These are phyloP conservation scores for Iris pallida DNA, from an alignment of 116 monocot species.

Conservation along the genomic window DNA sequence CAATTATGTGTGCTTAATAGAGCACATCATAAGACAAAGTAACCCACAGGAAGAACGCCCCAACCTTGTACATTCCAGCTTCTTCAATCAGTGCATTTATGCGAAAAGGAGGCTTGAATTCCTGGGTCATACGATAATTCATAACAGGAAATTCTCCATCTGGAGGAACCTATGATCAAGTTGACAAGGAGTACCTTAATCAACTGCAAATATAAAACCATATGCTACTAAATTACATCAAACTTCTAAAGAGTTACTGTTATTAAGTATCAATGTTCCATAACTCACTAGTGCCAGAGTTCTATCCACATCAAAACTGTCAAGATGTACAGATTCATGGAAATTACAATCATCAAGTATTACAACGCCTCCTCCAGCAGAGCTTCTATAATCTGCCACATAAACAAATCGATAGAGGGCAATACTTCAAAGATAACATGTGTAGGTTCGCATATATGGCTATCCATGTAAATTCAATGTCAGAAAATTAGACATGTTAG, in stretches of 20 bases:
- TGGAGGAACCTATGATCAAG: conserved; percentile 65
- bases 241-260: background rate
- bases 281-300: conserved; percentile 75
- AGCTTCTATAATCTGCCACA: conserved; percentile 72
- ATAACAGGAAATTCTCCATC: conserved; percentile 98
- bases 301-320: conserved; percentile 90
- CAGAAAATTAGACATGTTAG: no score
- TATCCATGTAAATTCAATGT: no score
- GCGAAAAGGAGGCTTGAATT: conserved; percentile 95
- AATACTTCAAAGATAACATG: background rate
- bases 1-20: background rate
- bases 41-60: conserved; percentile 3
- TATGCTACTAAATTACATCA: background rate
- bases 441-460: no score
- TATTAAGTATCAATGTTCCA: background rate
- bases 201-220: background rate
- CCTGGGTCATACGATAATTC: conserved; percentile 98
- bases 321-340: conserved; percentile 94
- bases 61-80: conserved; percentile 70
- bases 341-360: conserved; percentile 97
- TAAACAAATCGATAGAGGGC: background rate
- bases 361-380: conserved; percentile 71
- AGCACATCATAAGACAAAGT: background rate
- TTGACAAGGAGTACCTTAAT: conserved; percentile 1
- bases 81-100: conserved; percentile 93